Percentiles rank a stretch among this genome's conserved stretches.
Evolutionary conservation across 129 eudicot genomes (phyloP).

Genomic region (Arctium minus): DNA sequence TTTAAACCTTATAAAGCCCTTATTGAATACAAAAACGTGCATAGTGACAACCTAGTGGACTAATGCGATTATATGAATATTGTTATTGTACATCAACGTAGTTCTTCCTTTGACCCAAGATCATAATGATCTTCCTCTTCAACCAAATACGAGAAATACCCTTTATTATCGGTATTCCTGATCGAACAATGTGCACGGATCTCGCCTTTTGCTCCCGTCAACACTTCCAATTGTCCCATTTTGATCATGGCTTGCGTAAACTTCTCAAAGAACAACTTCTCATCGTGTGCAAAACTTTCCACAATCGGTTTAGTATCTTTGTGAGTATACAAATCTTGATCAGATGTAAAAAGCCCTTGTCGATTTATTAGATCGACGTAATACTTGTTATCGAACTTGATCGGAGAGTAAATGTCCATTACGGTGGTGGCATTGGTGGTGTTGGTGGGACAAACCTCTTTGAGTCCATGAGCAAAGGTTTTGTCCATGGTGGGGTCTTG

Average conservation of each 20-base stretch:
- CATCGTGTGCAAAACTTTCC: constrained; percentile 46
- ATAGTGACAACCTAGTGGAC: background rate
- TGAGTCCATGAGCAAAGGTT: constrained; percentile 46
- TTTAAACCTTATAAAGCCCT: background rate
- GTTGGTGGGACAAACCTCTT: constrained; percentile 44
- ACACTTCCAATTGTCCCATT: constrained; percentile 63
- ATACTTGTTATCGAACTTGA: constrained; percentile 51
- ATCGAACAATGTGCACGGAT: constrained; percentile 50
- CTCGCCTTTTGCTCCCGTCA: constrained; percentile 52
- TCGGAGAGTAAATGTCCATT: constrained; percentile 45
- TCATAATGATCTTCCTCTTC: constrained; percentile 36
- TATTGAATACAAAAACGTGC: background rate
- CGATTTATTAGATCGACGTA: constrained; percentile 43
- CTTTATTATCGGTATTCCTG: constrained; percentile 42
- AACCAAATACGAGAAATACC: constrained; percentile 24
- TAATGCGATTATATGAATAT: background rate
- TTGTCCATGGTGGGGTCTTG: constrained; percentile 56
- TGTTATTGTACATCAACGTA: constrained; percentile 23
- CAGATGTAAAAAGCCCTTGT: constrained; percentile 61
- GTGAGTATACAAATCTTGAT: constrained; percentile 54
- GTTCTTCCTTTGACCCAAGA: constrained; percentile 25
- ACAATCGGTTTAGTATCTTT: constrained; percentile 43
- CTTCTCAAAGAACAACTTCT: constrained; percentile 49
- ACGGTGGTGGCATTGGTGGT: constrained; percentile 43
- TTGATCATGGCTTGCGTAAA: constrained; percentile 52